Percentiles rank a stretch among this genome's conserved stretches.
Evolutionary conservation across 768 basidiomycete species (phyloP).

Genomic region (Tricholomella constricta): DNA sequence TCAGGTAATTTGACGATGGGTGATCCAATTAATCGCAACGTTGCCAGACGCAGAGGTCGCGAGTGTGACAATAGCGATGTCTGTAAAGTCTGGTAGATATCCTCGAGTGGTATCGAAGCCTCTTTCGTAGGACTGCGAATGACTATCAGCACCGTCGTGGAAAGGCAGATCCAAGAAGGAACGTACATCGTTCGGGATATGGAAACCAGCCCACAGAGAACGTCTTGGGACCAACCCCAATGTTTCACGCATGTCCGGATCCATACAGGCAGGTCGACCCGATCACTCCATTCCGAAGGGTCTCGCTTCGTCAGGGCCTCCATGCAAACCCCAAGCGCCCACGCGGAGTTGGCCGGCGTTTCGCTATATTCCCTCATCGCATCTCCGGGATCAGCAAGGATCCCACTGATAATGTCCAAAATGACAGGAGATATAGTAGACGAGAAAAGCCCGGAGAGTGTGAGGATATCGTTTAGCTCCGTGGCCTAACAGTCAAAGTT

Average conservation of each 20-base stretch:
- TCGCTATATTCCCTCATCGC: constrained; percentile 24
- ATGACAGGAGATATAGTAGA: constrained; percentile 42
- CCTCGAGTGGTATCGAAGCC: constrained; percentile 40
- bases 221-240: constrained; percentile 63
- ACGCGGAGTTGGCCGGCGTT: constrained; percentile 43
- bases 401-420: constrained; percentile 44
- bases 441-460: constrained; percentile 54
- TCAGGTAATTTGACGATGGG: constrained; percentile 44
- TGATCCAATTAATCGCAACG: constrained; percentile 65
- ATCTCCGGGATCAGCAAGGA: constrained; percentile 32
- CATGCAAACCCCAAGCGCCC: constrained; percentile 65
- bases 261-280: constrained; percentile 54
- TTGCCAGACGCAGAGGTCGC: constrained; percentile 59
- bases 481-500: constrained; percentile 35
- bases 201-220: constrained; percentile 54
- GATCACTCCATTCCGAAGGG: constrained; percentile 45
- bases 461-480: constrained; percentile 56
- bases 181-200: constrained; percentile 50
- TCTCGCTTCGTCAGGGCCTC: constrained; percentile 48
- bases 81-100: constrained; percentile 55
- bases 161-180: background rate
- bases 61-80: constrained; percentile 72
- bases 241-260: constrained; percentile 39
- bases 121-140: constrained; percentile 24
- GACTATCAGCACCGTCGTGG: background rate